Evolutionary conservation across 2,329 filamentous ascomycete species (phyloP).

Genomic region (Coniella vitis): DNA sequence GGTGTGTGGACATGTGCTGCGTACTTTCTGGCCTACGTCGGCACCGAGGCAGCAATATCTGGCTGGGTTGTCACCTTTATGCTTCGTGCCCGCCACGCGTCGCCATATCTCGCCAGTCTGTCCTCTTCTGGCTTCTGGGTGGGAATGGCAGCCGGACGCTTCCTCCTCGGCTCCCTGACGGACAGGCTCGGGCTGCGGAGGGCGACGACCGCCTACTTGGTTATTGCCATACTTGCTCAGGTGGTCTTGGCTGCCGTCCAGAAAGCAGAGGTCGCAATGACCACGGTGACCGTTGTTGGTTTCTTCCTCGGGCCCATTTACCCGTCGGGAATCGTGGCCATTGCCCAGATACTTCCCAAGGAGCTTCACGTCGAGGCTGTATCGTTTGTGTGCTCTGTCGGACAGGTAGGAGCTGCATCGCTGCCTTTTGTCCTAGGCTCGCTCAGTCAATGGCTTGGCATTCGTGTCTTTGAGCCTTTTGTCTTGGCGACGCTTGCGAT

Average conservation of each 20-base stretch:
- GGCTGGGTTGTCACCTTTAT: conserved; percentile 42
- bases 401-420: conserved; percentile 36
- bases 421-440: conserved; percentile 37
- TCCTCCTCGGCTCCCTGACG: conserved; percentile 26
- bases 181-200: conserved; percentile 24
- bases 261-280: conserved; percentile 21
- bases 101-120: conserved; percentile 30
- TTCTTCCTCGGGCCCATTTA: conserved; percentile 36
- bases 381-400: conserved; percentile 35
- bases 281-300: conserved; percentile 27
- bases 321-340: conserved; percentile 32
- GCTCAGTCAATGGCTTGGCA: conserved; percentile 30
- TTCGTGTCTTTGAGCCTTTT: conserved; percentile 29
- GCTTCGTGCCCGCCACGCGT: conserved; percentile 30
- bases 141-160: conserved; percentile 35
- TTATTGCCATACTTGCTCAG: conserved; percentile 18
- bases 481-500: conserved; percentile 20
- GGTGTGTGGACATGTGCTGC: conserved; percentile 34
- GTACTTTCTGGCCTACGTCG: conserved; percentile 38
- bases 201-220: conserved; percentile 23
- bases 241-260: conserved; percentile 17
- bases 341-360: conserved; percentile 29
- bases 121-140: conserved; percentile 37
- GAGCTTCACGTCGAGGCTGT: conserved; percentile 36
- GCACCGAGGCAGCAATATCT: conserved; percentile 36